A percentile compares a stretch with the other conserved stretches of the same genome.
Conservation (phyloP, 768 basidiomycete genomes). For the Lactarius pseudohatsudake region DNA sequence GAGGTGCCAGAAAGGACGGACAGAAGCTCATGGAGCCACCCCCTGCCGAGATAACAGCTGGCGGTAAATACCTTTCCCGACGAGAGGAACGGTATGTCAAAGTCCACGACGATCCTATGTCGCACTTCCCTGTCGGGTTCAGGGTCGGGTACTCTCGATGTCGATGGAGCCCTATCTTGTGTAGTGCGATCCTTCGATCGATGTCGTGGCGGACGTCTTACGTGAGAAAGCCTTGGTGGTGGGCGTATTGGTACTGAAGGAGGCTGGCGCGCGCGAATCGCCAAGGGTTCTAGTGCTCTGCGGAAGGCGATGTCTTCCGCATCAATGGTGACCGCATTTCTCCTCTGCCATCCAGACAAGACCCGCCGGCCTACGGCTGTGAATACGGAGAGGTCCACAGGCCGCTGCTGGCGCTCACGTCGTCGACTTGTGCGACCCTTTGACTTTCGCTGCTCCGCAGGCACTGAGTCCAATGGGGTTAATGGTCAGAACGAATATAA, state of each 20-base stretch:
- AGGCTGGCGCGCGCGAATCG: background rate
- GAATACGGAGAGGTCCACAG: constrained; percentile 41
- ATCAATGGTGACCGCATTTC: constrained; percentile 42
- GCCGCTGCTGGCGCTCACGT: constrained; percentile 30
- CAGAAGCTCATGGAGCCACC: constrained; percentile 59
- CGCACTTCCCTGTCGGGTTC: constrained; percentile 19
- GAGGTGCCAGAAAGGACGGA: constrained; percentile 37
- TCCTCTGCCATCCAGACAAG: constrained; percentile 38
- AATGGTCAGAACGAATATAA: background rate
- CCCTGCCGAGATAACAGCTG: constrained; percentile 57
- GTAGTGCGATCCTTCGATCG: background rate
- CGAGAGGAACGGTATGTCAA: constrained; percentile 49
- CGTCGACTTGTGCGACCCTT: constrained; percentile 3
- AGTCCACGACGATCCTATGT: constrained; percentile 45
- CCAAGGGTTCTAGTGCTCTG: constrained; percentile 27
- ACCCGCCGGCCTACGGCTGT: constrained; percentile 41
- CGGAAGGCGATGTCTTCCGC: constrained; percentile 41
- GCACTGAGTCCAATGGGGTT: background rate
- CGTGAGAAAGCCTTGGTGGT: background rate
- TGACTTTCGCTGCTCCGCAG: background rate
- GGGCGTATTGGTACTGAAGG: constrained; percentile 7
- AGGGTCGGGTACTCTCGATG: background rate
- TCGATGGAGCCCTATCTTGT: background rate
- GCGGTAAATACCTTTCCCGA: constrained; percentile 52
- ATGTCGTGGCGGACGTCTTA: background rate